These are phyloP conservation scores for Forsythia suspensa DNA, from an alignment of 257 asterid species.

Conservation along the genomic window DNA sequence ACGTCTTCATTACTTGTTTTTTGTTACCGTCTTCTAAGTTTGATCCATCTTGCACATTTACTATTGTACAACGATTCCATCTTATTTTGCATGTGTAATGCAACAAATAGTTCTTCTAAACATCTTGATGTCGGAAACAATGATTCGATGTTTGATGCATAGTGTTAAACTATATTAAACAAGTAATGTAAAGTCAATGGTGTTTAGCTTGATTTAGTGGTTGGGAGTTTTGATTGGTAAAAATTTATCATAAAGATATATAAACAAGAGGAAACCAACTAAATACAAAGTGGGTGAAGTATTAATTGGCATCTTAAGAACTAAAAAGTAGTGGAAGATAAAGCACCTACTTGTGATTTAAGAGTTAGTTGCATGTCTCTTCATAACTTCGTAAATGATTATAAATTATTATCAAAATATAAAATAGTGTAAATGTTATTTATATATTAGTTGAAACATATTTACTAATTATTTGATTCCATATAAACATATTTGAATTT, in stretches of 20 bases:
- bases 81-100: too few relatives aligned
- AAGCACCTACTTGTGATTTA: conserved; percentile 21
- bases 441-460: not conserved
- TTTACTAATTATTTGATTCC: conserved; percentile 8
- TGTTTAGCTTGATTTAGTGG: not conserved
- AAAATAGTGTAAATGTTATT: too few relatives aligned
- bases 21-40: too few relatives aligned
- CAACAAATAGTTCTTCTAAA: too few relatives aligned
- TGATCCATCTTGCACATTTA: too few relatives aligned
- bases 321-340: conserved; percentile 28
- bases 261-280: too few relatives aligned
- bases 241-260: not conserved
- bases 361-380: not conserved
- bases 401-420: too few relatives aligned
- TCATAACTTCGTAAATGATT: not conserved
- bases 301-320: conserved; percentile 22
- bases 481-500: too few relatives aligned
- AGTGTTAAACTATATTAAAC: not conserved
- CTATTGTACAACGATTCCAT: too few relatives aligned
- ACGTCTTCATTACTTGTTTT: too few relatives aligned
- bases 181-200: not conserved
- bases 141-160: not conserved
- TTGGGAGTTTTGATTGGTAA: conserved; percentile 15
- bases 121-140: not conserved
- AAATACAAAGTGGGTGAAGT: conserved; percentile 21